phyloP scores from a whole-genome alignment of 352 stramenopile genomes.

The Phytophthora agathidicida region DNA sequence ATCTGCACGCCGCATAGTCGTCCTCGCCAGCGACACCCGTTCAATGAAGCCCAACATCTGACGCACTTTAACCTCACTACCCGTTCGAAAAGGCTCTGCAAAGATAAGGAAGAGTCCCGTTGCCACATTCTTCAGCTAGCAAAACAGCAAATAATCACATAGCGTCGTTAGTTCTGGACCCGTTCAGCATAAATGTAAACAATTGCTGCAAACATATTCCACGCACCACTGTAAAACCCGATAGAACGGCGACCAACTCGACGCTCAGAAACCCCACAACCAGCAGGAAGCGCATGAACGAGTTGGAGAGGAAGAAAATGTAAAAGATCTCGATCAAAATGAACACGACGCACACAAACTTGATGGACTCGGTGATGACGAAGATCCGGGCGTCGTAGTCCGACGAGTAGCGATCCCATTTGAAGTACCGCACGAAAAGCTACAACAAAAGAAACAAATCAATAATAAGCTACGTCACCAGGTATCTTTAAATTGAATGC shows the following conservation, averaged over 20 bases:
- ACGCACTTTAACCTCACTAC: constrained; percentile 64
- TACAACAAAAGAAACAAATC: constrained; percentile 21
- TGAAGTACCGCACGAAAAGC: constrained; percentile 76
- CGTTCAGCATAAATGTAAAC: too few relatives aligned
- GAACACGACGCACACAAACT: constrained; percentile 75
- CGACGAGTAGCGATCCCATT: constrained; percentile 70
- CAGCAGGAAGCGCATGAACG: constrained; percentile 67
- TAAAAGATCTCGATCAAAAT: constrained; percentile 86
- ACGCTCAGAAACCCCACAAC: constrained; percentile 72
- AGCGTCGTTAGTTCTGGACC: background rate
- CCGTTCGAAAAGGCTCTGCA: constrained; percentile 78
- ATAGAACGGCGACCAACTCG: constrained; percentile 62
- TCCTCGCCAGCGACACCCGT: constrained; percentile 74
- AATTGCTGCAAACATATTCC: too few relatives aligned
- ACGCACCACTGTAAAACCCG: constrained; percentile 72
- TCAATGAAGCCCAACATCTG: constrained; percentile 71
- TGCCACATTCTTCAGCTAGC: constrained; percentile 81
- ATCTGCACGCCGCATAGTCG: constrained; percentile 67
- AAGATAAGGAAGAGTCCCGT: constrained; percentile 87
- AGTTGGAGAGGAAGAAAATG: constrained; percentile 79
- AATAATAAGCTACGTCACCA: background rate
- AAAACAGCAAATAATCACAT: constrained; percentile 2
- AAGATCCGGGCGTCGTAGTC: constrained; percentile 83
- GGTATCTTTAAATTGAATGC: background rate
- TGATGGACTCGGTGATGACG: constrained; percentile 80